A percentile compares a stretch with the other conserved stretches of the same genome.
phyloP scores from a whole-genome alignment of 768 basidiomycete species.

The Boletus tylopilopsis region DNA sequence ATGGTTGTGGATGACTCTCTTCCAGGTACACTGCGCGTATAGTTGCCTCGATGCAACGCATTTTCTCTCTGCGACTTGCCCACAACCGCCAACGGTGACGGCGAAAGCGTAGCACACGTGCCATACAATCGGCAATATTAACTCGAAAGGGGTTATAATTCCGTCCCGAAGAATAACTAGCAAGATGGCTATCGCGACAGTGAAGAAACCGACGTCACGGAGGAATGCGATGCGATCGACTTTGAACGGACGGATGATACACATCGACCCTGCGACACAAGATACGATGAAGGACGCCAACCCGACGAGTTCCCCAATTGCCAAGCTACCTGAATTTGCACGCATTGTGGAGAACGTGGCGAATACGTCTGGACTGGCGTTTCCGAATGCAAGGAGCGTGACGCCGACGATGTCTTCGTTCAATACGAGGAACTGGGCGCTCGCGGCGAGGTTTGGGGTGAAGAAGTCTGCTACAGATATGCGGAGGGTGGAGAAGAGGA shows the following conservation, averaged over 20 bases:
- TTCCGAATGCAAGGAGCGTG: constrained; percentile 95
- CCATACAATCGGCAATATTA: constrained; percentile 61
- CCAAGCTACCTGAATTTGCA: constrained; percentile 78
- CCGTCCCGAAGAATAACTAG: constrained; percentile 78
- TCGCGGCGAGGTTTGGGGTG: constrained; percentile 91
- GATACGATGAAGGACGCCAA: constrained; percentile 95
- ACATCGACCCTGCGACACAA: constrained; percentile 97
- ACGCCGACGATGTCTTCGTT: constrained; percentile 95
- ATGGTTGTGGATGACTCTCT: constrained; percentile 46
- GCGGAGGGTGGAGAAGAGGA: constrained; percentile 94
- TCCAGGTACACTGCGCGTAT: constrained; percentile 56
- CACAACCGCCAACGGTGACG: constrained; percentile 77
- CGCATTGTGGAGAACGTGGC: constrained; percentile 94
- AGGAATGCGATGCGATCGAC: constrained; percentile 80
- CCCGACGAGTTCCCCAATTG: constrained; percentile 92
- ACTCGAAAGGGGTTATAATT: constrained; percentile 65
- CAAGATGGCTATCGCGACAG: constrained; percentile 72
- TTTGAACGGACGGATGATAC: constrained; percentile 91
- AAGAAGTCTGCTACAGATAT: constrained; percentile 97
- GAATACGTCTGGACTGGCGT: constrained; percentile 95
- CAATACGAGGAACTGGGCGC: constrained; percentile 79
- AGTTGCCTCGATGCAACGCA: constrained; percentile 44
- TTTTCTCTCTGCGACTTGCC: constrained; percentile 52
- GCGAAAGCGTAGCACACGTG: constrained; percentile 75
- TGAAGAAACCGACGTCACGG: constrained; percentile 94